A percentile compares a stretch with the other conserved stretches of the same genome.
These are phyloP conservation scores for Linnemannia zychae DNA, from an alignment of 192 early-diverging fungal genomes.

Conservation along the genomic window DNA sequence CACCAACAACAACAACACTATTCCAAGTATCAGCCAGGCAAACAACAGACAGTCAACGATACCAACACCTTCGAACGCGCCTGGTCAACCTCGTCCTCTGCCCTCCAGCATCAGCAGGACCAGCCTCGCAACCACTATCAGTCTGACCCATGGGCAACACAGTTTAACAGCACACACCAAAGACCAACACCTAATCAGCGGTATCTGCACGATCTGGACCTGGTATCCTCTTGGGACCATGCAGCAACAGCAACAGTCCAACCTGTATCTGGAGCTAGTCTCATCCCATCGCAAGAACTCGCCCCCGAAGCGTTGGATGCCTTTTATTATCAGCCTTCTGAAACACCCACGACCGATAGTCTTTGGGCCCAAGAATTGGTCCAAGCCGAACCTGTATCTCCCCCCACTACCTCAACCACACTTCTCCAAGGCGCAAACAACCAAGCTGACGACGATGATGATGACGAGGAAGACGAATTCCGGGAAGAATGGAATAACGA, in stretches of 20 bases:
- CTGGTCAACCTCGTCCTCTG: conserved; percentile 24
- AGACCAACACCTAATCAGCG: neutral
- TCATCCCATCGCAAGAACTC: neutral
- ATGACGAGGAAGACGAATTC: conserved; percentile 46
- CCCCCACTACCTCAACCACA: neutral
- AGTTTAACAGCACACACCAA: neutral
- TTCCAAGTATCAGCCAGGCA: neutral
- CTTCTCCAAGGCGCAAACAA: neutral
- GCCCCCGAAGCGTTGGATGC: conserved; percentile 25
- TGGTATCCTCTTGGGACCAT: conserved; percentile 46
- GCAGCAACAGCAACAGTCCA: conserved; percentile 1
- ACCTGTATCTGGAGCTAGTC: neutral
- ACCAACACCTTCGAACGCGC: conserved; percentile 21
- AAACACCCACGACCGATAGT: neutral
- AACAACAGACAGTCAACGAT: conserved; percentile 9
- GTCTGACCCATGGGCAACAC: neutral
- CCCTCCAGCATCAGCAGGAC: conserved; percentile 2
- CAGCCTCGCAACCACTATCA: neutral
- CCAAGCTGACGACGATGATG: neutral
- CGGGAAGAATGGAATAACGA: conserved; percentile 55
- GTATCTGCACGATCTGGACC: conserved; percentile 32
- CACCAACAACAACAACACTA: conserved; percentile 10
- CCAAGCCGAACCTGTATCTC: neutral
- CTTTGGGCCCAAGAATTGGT: conserved; percentile 29
- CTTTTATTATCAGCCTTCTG: conserved; percentile 7